Evolutionary conservation across 768 basidiomycete genomes (phyloP).

Genomic region (Podaxis sp.): DNA sequence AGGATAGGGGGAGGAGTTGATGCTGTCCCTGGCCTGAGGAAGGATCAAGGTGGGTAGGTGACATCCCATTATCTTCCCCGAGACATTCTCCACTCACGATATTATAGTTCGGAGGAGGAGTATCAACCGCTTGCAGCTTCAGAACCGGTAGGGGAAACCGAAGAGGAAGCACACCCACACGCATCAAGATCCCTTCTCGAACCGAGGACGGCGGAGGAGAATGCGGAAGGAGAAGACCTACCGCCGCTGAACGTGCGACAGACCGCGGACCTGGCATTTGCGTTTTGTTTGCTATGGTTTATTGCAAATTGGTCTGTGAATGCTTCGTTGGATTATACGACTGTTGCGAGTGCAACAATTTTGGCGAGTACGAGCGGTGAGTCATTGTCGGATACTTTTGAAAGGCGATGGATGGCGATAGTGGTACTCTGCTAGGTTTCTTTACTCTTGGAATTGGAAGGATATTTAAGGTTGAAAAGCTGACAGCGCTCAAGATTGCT

Average conservation of each 20-base stretch:
- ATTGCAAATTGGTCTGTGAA: conserved; percentile 91
- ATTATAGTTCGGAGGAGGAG: conserved; percentile 14
- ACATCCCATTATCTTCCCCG: neutral
- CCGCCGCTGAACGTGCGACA: conserved; percentile 37
- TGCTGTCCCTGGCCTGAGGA: neutral
- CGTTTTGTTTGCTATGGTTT: conserved; percentile 92
- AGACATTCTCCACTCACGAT: neutral
- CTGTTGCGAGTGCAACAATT: conserved; percentile 91
- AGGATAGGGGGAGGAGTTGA: neutral
- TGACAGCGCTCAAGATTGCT: conserved; percentile 66
- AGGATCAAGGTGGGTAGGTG: neutral
- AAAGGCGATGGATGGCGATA: neutral
- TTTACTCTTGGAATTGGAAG: conserved; percentile 88
- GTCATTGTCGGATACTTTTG: conserved; percentile 16
- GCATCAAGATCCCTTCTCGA: neutral
- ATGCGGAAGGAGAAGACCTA: conserved; percentile 11
- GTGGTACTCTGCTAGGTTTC: conserved; percentile 56
- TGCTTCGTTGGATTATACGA: conserved; percentile 79
- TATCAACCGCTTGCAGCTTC: conserved; percentile 21
- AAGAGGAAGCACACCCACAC: neutral
- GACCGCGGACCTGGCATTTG: conserved; percentile 72
- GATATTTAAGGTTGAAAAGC: conserved; percentile 72
- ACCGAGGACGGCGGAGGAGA: neutral
- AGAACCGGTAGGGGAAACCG: neutral
- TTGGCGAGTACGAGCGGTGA: conserved; percentile 85